A percentile compares a stretch with the other conserved stretches of the same genome.
phyloP scores from a whole-genome alignment of 495 filamentous ascomycete genomes.

The Lophium mytilinum region DNA sequence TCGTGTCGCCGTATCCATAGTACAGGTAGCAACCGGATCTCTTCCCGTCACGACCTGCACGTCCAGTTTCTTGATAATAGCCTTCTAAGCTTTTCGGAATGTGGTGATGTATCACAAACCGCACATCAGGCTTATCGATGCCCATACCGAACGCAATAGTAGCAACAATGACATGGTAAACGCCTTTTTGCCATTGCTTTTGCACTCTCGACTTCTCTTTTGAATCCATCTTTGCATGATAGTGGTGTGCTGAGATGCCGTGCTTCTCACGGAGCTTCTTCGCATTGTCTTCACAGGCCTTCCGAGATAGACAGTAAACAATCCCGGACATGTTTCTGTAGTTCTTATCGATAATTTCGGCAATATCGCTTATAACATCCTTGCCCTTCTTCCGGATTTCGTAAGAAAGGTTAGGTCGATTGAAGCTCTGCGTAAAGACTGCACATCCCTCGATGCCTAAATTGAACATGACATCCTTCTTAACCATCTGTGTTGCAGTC shows the following conservation, averaged over 20 bases:
- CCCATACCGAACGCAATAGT: conserved; percentile 99
- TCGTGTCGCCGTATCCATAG: conserved; percentile 69
- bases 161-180: conserved; percentile 85
- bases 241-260: conserved; percentile 68
- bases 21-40: conserved; percentile 83
- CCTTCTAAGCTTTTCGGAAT: conserved; percentile 95
- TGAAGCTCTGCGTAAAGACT: conserved; percentile 83
- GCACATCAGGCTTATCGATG: conserved; percentile 93
- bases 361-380: conserved; percentile 57
- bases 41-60: conserved; percentile 85
- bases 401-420: conserved; percentile 84
- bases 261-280: conserved; percentile 50
- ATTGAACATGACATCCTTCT: conserved; percentile 80
- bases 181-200: conserved; percentile 69
- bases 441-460: conserved; percentile 70
- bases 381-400: conserved; percentile 58
- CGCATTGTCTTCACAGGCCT: conserved; percentile 73
- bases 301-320: conserved; percentile 84
- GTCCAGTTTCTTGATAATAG: conserved; percentile 95
- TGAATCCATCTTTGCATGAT: conserved; percentile 70
- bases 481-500: conserved; percentile 89
- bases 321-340: conserved; percentile 77
- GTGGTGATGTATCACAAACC: conserved; percentile 87
- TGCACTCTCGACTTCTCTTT: conserved; percentile 60
- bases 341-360: conserved; percentile 54